phyloP scores from a whole-genome alignment of 1,284 basidiomycete genomes.

The Paramarasmius palmivorus region DNA sequence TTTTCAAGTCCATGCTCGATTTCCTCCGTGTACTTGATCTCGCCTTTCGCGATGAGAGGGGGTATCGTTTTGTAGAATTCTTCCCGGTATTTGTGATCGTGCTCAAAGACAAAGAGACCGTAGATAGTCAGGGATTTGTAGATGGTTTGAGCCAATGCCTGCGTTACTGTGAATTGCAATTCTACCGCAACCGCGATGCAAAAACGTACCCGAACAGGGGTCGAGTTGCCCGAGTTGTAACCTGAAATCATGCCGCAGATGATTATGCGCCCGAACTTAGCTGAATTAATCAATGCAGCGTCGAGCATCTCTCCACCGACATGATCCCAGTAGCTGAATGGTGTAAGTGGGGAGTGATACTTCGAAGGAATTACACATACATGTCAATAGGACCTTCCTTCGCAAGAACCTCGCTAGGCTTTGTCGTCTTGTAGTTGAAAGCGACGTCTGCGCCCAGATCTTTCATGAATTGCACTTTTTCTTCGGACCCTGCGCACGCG shows the following conservation, averaged over 20 bases:
- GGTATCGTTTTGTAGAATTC: slow-evolving; percentile 51
- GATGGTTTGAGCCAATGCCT: slow-evolving; percentile 35
- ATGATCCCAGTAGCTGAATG: slow-evolving; percentile 42
- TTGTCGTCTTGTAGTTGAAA: slow-evolving; percentile 73
- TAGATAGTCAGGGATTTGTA: slow-evolving; percentile 47
- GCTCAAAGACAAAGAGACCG: slow-evolving; percentile 58
- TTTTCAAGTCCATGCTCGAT: slow-evolving; percentile 38
- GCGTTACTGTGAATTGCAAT: background rate
- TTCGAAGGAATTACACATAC: slow-evolving; percentile 28
- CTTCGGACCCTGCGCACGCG: slow-evolving; percentile 68
- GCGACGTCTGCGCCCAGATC: slow-evolving; percentile 67
- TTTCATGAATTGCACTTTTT: slow-evolving; percentile 67
- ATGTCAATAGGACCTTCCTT: slow-evolving; percentile 58
- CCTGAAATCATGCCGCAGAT: slow-evolving; percentile 10
- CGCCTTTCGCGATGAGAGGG: slow-evolving; percentile 41
- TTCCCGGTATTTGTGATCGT: slow-evolving; percentile 35
- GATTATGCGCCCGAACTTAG: background rate
- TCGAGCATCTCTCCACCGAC: slow-evolving; percentile 73
- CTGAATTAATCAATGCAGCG: slow-evolving; percentile 40
- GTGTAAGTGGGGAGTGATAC: background rate
- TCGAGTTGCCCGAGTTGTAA: slow-evolving; percentile 31
- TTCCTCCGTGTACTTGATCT: slow-evolving; percentile 51
- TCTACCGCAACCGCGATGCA: background rate
- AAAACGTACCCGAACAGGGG: slow-evolving; percentile 28
- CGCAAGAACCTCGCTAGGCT: slow-evolving; percentile 51